phyloP scores from a whole-genome alignment of 306 rosid genomes.

The Parietaria judaica region DNA sequence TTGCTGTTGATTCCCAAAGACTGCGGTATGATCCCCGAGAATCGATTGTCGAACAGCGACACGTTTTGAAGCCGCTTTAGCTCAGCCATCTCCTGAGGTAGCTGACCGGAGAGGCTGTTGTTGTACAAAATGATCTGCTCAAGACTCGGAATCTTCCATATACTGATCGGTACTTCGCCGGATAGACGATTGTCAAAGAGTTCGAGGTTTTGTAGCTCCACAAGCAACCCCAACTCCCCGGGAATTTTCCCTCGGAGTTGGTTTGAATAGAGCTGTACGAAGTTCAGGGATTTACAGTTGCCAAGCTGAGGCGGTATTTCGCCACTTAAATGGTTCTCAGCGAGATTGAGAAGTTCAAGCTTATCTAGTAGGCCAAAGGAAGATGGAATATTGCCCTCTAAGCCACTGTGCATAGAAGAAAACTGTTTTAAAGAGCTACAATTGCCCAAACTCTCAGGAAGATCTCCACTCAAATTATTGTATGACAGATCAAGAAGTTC shows the following conservation, averaged over 20 bases:
- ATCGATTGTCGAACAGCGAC: constrained; percentile 53
- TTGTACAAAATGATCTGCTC: constrained; percentile 44
- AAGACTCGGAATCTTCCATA: constrained; percentile 80
- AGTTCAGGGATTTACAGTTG: constrained; percentile 46
- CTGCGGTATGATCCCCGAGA: constrained; percentile 73
- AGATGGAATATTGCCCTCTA: constrained; percentile 58
- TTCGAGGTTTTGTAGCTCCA: constrained; percentile 38
- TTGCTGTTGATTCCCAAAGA: constrained; percentile 64
- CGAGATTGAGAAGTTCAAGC: constrained; percentile 34
- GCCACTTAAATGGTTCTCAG: constrained; percentile 48
- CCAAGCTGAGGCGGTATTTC: constrained; percentile 65
- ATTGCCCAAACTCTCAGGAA: constrained; percentile 60
- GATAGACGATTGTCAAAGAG: constrained; percentile 44
- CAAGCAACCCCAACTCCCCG: constrained; percentile 48
- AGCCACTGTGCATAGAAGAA: constrained; percentile 27
- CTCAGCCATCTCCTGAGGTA: constrained; percentile 60
- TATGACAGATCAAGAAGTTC: constrained; percentile 42
- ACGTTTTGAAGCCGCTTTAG: constrained; percentile 53
- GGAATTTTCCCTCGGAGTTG: constrained; percentile 66
- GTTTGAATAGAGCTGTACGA: constrained; percentile 40
- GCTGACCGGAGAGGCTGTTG: constrained; percentile 62
- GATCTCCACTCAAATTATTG: constrained; percentile 44
- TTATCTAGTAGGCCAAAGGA: constrained; percentile 44
- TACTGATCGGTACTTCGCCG: constrained; percentile 64
- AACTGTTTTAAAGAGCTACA: constrained; percentile 37